Base-by-base conservation (phyloP, 345 rosid species). In the Aurinia saxatilis region DNA sequence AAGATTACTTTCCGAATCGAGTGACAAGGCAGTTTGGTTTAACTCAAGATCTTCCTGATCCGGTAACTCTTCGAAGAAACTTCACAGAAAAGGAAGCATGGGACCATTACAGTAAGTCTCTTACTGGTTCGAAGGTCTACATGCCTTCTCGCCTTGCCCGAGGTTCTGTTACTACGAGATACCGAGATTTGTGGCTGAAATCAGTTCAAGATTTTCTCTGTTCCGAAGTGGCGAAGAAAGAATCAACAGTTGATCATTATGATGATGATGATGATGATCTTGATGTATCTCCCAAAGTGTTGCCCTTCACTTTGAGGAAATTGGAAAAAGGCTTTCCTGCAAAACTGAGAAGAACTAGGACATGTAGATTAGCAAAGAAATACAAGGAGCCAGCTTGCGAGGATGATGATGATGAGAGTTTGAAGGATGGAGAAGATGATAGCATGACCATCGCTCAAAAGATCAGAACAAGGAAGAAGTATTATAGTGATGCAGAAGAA, bases 341-440 rank as follows among this genome's bases (percentile, higher is more conserved):
- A 36, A 36, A 54, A 11, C 16, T 12, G 16, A 54, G 6, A 34
- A 18, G 31, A 54, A 34, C 21, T 15, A 29, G 55, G 38, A 8
- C 12, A 6, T 8, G 38, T 30, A 30, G n/a, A 50, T 30, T 11
- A 50, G 8, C 25, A 5, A 50, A 23, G 27, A 23, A 23, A 23
- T 5, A 23, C 5, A 23, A 23, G 4, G 38, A 38, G 40, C 29
- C 14, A 65, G 37, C 29, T 66, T 14, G n/a, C 25, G 64, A 11
- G 30, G 48, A 46, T 46, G 12, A 44, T 23, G 27, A 23, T 65
- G 59, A 50, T 4, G 34, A 42, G 53, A 33, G 34, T 19, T 53
- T 10, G 53, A 21, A 44, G 52, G 70, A 65, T 44, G 51, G 42
- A 10, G 48, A 37, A 15, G 70, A 55, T 16, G 63, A 36, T 47